These are phyloP conservation scores for Colletotrichum coccodes DNA, from an alignment of 2,329 filamentous ascomycete genomes.

Conservation along the genomic window DNA sequence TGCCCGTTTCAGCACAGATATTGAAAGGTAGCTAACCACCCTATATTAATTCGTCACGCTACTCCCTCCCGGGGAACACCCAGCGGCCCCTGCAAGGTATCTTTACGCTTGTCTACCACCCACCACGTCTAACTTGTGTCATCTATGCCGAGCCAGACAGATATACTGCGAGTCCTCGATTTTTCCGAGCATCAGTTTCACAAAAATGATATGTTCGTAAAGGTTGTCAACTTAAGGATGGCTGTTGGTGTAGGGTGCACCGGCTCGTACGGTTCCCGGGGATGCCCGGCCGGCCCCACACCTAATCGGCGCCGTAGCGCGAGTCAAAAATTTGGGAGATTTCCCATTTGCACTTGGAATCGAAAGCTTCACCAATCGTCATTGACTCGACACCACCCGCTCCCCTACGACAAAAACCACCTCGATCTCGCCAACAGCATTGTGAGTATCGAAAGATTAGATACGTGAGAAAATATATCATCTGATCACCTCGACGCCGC, in stretches of 20 bases:
- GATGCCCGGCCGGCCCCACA: neutral
- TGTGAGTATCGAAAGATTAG: neutral
- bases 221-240: no score
- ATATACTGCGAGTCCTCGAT: no score
- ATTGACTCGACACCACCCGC: neutral
- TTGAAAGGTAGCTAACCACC: no score
- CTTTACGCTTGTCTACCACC: no score
- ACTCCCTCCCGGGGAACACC: no score
- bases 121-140: no score
- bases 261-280: neutral
- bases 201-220: neutral
- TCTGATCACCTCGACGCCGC: neutral
- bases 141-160: no score
- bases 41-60: no score
- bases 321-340: neutral
- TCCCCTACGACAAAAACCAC: neutral
- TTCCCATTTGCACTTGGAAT: neutral
- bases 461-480: neutral
- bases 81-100: no score
- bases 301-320: constrained; percentile 6
- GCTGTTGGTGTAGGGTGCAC: no score
- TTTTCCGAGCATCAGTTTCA: no score
- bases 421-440: neutral
- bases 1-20: no score
- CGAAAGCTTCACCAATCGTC: neutral